Conservation (phyloP, 306 rosid genomes). For the Quercus bicolor region DNA sequence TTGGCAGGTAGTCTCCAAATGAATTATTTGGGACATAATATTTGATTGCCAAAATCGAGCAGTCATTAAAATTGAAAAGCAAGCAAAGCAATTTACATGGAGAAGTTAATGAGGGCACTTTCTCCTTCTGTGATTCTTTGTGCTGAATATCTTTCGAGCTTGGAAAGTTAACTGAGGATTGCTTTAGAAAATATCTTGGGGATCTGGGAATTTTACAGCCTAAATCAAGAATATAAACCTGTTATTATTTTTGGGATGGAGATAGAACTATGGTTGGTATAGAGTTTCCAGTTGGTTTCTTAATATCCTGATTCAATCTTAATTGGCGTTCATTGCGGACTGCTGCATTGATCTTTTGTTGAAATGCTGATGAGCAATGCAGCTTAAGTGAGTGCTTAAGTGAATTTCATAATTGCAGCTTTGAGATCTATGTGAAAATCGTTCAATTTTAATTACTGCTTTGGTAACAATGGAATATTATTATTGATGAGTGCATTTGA, state of each 20-base stretch:
- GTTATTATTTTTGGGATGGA: neutral
- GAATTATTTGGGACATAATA: slow-evolving; percentile 4
- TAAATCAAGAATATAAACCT: neutral
- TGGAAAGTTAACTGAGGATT: slow-evolving; percentile 1
- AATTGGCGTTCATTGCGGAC: slow-evolving; percentile 83
- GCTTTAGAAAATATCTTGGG: neutral
- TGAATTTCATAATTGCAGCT: slow-evolving; percentile 13
- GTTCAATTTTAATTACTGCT: neutral
- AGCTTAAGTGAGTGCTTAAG: slow-evolving; percentile 67
- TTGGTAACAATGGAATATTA: slow-evolving; percentile 18
- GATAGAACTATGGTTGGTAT: slow-evolving; percentile 2
- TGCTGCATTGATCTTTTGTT: slow-evolving; percentile 57
- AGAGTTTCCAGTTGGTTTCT: slow-evolving; percentile 23
- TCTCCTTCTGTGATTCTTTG: neutral
- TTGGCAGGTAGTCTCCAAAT: neutral
- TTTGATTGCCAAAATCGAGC: slow-evolving; percentile 1
- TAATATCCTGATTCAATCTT: slow-evolving; percentile 55
- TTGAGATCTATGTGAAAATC: neutral
- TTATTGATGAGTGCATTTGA: slow-evolving; percentile 49
- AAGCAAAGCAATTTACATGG: neutral
- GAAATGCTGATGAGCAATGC: slow-evolving; percentile 77
- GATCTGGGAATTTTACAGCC: neutral
- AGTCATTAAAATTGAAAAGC: neutral
- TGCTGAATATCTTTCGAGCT: neutral
- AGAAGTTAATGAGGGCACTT: neutral